phyloP scores from a whole-genome alignment of 2,329 filamentous ascomycete species.

The Phialocephala sp. region DNA sequence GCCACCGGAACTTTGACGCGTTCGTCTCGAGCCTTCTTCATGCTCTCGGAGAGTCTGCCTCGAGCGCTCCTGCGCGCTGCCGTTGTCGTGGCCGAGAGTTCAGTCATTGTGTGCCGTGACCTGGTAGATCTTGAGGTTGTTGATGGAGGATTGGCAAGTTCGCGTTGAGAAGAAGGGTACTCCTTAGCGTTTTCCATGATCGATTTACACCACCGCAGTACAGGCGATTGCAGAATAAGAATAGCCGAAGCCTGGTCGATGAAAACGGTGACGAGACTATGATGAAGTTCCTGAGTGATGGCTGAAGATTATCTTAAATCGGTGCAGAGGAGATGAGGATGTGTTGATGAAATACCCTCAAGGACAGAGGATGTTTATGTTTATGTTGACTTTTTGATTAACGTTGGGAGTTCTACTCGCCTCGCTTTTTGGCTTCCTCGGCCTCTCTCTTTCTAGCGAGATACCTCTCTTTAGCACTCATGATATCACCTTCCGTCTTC shows the following conservation, averaged over 20 bases:
- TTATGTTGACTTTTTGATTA: background rate
- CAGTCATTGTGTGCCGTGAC: background rate
- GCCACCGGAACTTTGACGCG: background rate
- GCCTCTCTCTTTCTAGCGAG: slow-evolving; percentile 77
- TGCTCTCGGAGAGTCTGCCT: background rate
- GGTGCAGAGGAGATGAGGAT: too few relatives aligned
- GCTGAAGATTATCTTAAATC: background rate
- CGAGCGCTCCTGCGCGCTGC: background rate
- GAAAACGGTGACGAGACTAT: too few relatives aligned
- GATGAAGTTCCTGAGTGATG: too few relatives aligned
- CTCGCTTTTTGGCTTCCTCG: slow-evolving; percentile 68
- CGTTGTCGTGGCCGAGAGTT: background rate
- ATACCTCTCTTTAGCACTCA: slow-evolving; percentile 79
- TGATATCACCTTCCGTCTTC: slow-evolving; percentile 79
- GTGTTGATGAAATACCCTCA: background rate
- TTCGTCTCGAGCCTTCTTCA: background rate
- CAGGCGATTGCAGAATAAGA: too few relatives aligned
- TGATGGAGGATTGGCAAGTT: too few relatives aligned
- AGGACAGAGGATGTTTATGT: background rate
- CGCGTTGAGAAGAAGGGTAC: background rate
- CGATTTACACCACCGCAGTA: background rate
- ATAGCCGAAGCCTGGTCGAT: too few relatives aligned
- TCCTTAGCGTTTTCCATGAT: background rate
- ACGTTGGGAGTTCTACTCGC: slow-evolving; percentile 28
- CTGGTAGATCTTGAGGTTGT: slow-evolving; percentile 4